These are phyloP conservation scores for Saussurea involucrata DNA, from an alignment of 129 eudicot species.

Conservation along the genomic window DNA sequence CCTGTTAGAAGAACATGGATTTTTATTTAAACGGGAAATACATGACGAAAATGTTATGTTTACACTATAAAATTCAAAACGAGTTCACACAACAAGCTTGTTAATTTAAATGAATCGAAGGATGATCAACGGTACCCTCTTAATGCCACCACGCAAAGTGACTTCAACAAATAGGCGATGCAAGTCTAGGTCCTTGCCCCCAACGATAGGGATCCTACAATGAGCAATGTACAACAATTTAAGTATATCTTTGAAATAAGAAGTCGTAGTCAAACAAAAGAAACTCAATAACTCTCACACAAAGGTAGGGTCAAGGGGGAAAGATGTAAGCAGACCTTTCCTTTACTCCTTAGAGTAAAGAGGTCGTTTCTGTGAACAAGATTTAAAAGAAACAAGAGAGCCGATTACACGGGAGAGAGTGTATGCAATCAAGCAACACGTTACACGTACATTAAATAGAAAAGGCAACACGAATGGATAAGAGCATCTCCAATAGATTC, in stretches of 20 bases:
- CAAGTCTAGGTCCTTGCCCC: conserved; percentile 66
- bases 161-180: conserved; percentile 73
- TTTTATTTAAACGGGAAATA: background rate
- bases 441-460: too few species aligned
- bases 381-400: too few species aligned
- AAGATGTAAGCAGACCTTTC: background rate
- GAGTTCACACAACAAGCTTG: conserved; percentile 1
- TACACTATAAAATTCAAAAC: background rate
- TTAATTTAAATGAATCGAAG: background rate
- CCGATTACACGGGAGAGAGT: background rate
- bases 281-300: background rate
- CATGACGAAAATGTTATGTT: background rate
- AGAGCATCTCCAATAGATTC: too few species aligned
- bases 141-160: conserved; percentile 72
- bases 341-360: too few species aligned
- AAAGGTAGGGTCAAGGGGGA: background rate
- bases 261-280: background rate
- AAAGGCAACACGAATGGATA: too few species aligned
- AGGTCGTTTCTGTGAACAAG: background rate
- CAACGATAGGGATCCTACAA: conserved; percentile 68
- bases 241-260: background rate
- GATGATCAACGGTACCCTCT: conserved; percentile 36
- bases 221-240: conserved; percentile 3
- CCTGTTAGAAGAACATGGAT: too few species aligned
- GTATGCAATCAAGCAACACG: too few species aligned